phyloP scores from a whole-genome alignment of 2,329 filamentous ascomycete species.

The Botrytis medusae region DNA sequence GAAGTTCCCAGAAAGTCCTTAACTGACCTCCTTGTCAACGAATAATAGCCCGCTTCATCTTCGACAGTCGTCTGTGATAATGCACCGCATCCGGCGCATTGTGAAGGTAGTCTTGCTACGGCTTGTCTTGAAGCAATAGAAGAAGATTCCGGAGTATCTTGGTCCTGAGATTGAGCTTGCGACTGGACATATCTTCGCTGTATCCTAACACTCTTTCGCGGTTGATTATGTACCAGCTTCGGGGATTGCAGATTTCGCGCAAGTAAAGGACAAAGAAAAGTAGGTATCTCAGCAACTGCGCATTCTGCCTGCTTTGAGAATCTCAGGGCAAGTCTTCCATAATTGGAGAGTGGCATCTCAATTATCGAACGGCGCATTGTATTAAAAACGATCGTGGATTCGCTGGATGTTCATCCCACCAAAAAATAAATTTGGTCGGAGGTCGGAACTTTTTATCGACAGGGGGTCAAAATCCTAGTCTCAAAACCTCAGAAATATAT shows the following conservation, averaged over 20 bases:
- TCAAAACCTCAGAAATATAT: slow-evolving; percentile 23
- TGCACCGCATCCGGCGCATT: slow-evolving; percentile 65
- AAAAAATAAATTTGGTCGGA: slow-evolving; percentile 21
- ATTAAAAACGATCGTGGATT: background rate
- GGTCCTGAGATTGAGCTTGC: background rate
- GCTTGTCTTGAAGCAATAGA: background rate
- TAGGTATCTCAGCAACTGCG: slow-evolving; percentile 44
- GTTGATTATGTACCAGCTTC: background rate
- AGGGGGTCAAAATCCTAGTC: slow-evolving; percentile 19
- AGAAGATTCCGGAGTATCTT: background rate
- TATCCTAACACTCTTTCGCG: background rate
- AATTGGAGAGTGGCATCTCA: slow-evolving; percentile 20
- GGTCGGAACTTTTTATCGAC: slow-evolving; percentile 18
- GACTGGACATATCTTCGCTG: slow-evolving; percentile 22
- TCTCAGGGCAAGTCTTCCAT: slow-evolving; percentile 20
- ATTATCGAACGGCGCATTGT: background rate
- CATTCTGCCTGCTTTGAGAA: slow-evolving; percentile 25
- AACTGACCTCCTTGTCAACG: slow-evolving; percentile 52
- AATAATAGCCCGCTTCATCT: slow-evolving; percentile 57
- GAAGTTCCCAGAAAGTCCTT: slow-evolving; percentile 46
- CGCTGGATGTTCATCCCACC: background rate
- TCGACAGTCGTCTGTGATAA: slow-evolving; percentile 56
- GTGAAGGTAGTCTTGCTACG: slow-evolving; percentile 48
- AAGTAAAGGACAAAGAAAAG: slow-evolving; percentile 50
- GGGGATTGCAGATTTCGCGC: slow-evolving; percentile 5